Evolutionary conservation across 768 basidiomycete species (phyloP).

Genomic region (Tricholoma bakamatsutake): DNA sequence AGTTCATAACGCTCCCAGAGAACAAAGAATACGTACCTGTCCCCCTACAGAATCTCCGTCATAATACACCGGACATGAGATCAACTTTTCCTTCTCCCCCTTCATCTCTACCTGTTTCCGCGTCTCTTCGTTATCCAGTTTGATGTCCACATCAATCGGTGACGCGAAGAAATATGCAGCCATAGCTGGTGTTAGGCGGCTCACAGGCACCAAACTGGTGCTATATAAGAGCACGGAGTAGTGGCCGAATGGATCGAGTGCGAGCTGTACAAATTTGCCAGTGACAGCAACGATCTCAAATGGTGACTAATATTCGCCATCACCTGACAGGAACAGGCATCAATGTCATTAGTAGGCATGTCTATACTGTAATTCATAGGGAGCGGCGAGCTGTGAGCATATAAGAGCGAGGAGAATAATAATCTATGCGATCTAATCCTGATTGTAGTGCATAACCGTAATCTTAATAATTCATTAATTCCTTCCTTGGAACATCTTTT

Average conservation of each 20-base stretch:
- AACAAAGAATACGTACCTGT: conserved; percentile 45
- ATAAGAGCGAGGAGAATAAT: not conserved
- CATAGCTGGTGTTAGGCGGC: conserved; percentile 33
- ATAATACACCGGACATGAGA: conserved; percentile 88
- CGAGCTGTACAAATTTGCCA: not conserved
- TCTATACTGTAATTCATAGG: not conserved
- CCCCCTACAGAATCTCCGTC: conserved; percentile 92
- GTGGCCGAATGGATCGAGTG: not conserved
- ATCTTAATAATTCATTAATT: not conserved
- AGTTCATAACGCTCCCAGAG: not conserved
- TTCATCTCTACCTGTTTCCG: conserved; percentile 90
- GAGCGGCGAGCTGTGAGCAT: not conserved
- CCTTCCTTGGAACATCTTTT: conserved; percentile 71
- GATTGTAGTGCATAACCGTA: not conserved
- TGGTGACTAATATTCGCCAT: not conserved
- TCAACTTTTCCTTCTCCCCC: conserved; percentile 78
- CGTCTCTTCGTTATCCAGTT: conserved; percentile 79
- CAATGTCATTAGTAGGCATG: not conserved
- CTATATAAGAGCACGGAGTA: not conserved
- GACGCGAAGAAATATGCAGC: conserved; percentile 90
- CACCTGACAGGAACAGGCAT: not conserved
- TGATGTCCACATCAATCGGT: conserved; percentile 88
- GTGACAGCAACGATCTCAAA: too few relatives aligned
- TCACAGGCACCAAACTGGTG: not conserved
- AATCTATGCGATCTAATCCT: not conserved